Evolutionary conservation across 441 rosid species (phyloP).

Genomic region (Euphorbia schlechtendalii): DNA sequence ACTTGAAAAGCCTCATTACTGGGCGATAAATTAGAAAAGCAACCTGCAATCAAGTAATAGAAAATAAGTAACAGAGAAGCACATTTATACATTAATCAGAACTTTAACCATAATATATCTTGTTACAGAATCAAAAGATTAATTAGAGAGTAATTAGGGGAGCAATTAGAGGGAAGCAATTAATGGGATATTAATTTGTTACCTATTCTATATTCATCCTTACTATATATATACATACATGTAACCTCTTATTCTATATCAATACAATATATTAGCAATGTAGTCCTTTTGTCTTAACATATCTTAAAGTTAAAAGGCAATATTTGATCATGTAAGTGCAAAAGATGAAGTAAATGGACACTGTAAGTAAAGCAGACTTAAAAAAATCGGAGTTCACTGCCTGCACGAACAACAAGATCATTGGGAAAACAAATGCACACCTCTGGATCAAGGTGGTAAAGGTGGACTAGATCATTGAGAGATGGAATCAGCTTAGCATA

Average conservation of each 20-base stretch:
- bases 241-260: too few relatives aligned
- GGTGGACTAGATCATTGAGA: constrained; percentile 83
- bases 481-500: constrained; percentile 86
- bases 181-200: too few relatives aligned
- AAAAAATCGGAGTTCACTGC: not conserved
- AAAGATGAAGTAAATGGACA: not conserved
- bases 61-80: not conserved
- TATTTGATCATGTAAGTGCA: not conserved
- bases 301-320: not conserved
- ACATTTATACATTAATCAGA: not conserved
- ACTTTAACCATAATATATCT: not conserved
- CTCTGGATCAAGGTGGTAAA: constrained; percentile 98
- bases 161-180: too few relatives aligned
- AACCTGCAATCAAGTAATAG: constrained; percentile 41
- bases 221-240: too few relatives aligned
- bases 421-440: constrained; percentile 35
- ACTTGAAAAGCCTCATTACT: constrained; percentile 94
- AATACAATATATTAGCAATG: too few relatives aligned
- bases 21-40: constrained; percentile 98
- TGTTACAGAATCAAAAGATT: too few relatives aligned
- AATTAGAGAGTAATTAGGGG: too few relatives aligned
- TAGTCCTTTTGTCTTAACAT: too few relatives aligned
- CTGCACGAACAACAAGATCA: not conserved
- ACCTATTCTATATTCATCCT: too few relatives aligned
- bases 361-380: not conserved